A percentile compares a stretch with the other conserved stretches of the same genome.
Conservation (phyloP, 1,284 basidiomycete genomes). For the Pyrrhoderma lamaoense region DNA sequence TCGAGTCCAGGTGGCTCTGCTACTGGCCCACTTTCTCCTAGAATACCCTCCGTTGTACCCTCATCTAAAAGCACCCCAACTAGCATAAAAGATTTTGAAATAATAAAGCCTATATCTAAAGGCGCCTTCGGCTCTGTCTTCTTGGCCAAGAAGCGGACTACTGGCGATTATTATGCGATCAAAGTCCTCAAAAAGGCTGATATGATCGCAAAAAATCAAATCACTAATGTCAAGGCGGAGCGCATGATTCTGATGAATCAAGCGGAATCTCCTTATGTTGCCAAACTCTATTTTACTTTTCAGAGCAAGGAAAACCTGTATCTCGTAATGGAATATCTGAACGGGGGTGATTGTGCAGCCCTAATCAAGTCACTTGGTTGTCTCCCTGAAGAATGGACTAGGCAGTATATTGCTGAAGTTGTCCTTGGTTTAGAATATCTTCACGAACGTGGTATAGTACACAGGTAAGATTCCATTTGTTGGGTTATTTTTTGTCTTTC, state of each 20-base stretch:
- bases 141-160: slow-evolving; percentile 94
- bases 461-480: slow-evolving; percentile 64
- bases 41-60: slow-evolving; percentile 73
- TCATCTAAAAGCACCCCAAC: slow-evolving; percentile 76
- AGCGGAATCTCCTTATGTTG: slow-evolving; percentile 98
- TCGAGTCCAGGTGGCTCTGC: slow-evolving; percentile 43
- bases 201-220: slow-evolving; percentile 99
- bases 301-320: slow-evolving; percentile 99
- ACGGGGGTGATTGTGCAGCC: slow-evolving; percentile 95
- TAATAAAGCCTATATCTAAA: slow-evolving; percentile 99
- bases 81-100: slow-evolving; percentile 98
- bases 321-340: slow-evolving; percentile 97
- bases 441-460: slow-evolving; percentile 90
- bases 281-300: slow-evolving; percentile 98
- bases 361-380: slow-evolving; percentile 94
- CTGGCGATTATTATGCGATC: slow-evolving; percentile 98
- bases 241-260: slow-evolving; percentile 99
- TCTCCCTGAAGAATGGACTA: slow-evolving; percentile 94
- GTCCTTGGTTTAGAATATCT: slow-evolving; percentile 93
- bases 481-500: neutral
- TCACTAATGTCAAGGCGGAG: slow-evolving; percentile 99
- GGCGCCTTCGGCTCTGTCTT: slow-evolving; percentile 99
- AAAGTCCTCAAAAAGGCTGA: slow-evolving; percentile 99
- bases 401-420: slow-evolving; percentile 94
- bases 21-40: slow-evolving; percentile 73